Base-by-base conservation (phyloP, 805 yeast genomes). In the Candida anglica region DNA sequence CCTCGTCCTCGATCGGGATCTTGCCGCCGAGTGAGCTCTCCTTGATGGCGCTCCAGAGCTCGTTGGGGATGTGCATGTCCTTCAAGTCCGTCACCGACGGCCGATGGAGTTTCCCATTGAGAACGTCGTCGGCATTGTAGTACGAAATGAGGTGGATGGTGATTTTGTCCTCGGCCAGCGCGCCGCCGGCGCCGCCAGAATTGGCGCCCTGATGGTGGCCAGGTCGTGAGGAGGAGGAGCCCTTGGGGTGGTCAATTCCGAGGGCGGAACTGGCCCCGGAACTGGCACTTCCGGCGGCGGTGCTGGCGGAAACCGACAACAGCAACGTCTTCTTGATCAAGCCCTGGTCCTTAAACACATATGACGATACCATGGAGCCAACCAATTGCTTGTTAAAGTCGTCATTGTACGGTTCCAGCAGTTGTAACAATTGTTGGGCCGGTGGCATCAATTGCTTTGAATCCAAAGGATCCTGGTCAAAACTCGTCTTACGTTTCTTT, bases 281-380 rank as follows among this genome's bases (percentile, higher is more conserved):
- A 42, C 19, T 25, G 45, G 32, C 34, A 37, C 29, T 46, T 44
- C 3, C 38, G 28, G 32, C 27, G 11, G 30, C 27, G 19, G 22
- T 32, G 14, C 15, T 11, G 23, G 11, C 23, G 23, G 32, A 19
- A 6, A 30, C 14, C n/a, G 78, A 71, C 17, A 86, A 66, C 1
- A 87, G 77, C 40, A 87, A 63, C 0, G 97, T 86, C 56, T 88
- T 87, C 56, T 89, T 89, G 39, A 87, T 77, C 29, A 89, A 66
- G 0, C 96, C 96, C 28, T 71, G 69, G 30, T 75, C 79, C 48
- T 79, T 80, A 50, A 79, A 81, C 9, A 79, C 79, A 47, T 77
- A 79, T 0, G 80, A 70, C 22, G 75, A 73, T 15, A 73, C 75
- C 28, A 76, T 57, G 0, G 81, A 76, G 15, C 74, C 77, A 3